A percentile compares a stretch with the other conserved stretches of the same genome.
phyloP scores from a whole-genome alignment of 345 rosid species.

The Excoecaria cochinchinensis region DNA sequence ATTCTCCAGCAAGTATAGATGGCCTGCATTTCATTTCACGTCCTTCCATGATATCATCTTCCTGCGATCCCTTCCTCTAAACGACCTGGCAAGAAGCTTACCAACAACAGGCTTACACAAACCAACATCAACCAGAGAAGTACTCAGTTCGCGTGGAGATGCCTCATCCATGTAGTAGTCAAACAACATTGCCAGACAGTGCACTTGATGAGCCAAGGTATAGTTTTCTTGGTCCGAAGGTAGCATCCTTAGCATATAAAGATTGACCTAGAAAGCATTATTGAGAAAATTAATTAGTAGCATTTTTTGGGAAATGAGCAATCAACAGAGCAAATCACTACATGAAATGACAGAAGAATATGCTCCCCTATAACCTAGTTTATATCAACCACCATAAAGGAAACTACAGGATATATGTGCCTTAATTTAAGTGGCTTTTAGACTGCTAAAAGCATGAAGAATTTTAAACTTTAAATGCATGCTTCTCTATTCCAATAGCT shows the following conservation, averaged over 20 bases:
- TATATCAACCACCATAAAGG: not conserved
- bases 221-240: slow-evolving; percentile 59
- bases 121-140: slow-evolving; percentile 70
- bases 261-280: slow-evolving; percentile 59
- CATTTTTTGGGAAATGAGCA: not conserved
- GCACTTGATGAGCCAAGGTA: slow-evolving; percentile 67
- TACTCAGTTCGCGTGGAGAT: slow-evolving; percentile 44
- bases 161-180: slow-evolving; percentile 70
- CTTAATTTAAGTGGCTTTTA: not conserved
- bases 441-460: not conserved
- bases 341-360: not conserved
- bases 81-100: slow-evolving; percentile 72
- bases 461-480: not conserved
- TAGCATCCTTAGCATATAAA: slow-evolving; percentile 64
- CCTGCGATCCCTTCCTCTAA: slow-evolving; percentile 84
- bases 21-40: slow-evolving; percentile 48
- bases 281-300: slow-evolving; percentile 6
- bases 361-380: no score
- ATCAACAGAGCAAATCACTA: not conserved
- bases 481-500: not conserved
- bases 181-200: slow-evolving; percentile 77
- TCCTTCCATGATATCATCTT: slow-evolving; percentile 93
- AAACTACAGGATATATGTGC: not conserved
- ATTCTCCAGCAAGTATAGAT: slow-evolving; percentile 25
- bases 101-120: slow-evolving; percentile 76